Percentiles rank a stretch among this genome's conserved stretches.
Conservation (phyloP, 495 filamentous ascomycete species). For the Cetradonia linearis region DNA sequence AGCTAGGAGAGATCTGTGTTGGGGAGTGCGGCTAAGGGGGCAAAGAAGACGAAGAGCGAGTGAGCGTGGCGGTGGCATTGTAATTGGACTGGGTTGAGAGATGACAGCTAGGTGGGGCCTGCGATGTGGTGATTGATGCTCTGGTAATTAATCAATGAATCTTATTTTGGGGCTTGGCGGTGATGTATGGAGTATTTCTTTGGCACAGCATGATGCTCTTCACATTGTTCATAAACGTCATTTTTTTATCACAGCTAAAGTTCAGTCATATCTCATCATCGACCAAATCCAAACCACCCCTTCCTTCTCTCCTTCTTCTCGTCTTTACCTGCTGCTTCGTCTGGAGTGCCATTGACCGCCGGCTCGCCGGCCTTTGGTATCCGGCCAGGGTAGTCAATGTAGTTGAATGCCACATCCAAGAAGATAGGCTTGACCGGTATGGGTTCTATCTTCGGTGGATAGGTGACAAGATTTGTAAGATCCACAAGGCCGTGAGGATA, state of each 20-base stretch:
- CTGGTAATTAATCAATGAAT: too few species aligned
- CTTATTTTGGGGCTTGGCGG: neutral
- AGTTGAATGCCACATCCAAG: constrained; percentile 96
- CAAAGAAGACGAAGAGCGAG: neutral
- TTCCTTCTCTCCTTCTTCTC: constrained; percentile 55
- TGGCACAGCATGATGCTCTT: neutral
- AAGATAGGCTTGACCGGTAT: constrained; percentile 94
- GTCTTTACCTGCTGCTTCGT: constrained; percentile 30
- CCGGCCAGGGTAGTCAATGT: constrained; percentile 81
- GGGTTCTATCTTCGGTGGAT: constrained; percentile 70
- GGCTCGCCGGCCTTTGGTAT: constrained; percentile 20
- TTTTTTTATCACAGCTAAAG: neutral
- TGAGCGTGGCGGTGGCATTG: neutral
- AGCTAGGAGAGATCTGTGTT: neutral
- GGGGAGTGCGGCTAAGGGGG: neutral
- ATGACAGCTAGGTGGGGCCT: neutral
- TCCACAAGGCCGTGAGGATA: constrained; percentile 60
- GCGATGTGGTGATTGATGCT: neutral
- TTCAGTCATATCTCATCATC: constrained; percentile 33
- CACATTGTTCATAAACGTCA: neutral
- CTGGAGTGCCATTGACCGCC: constrained; percentile 24
- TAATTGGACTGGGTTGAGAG: neutral
- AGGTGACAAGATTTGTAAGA: constrained; percentile 69
- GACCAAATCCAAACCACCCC: constrained; percentile 86
- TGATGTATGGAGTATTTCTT: constrained; percentile 1